Evolutionary conservation across 192 early-diverging fungal species (phyloP).

Genomic region (Coemansia sp.): DNA sequence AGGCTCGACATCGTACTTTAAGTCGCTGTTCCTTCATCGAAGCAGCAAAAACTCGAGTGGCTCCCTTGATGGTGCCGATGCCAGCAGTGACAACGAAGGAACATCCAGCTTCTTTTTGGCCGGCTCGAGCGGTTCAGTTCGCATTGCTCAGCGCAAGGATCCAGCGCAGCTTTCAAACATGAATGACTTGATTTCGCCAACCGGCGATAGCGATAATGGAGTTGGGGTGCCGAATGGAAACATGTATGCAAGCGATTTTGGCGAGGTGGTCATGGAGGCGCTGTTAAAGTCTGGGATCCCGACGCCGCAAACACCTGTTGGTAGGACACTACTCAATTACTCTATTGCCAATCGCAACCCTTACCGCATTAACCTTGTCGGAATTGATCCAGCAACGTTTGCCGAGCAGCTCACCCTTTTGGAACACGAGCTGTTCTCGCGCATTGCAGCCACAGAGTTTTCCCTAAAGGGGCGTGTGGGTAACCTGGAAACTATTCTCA

Average conservation of each 20-base stretch:
- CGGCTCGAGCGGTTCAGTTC: slow-evolving; percentile 12
- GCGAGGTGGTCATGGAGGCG: slow-evolving; percentile 46
- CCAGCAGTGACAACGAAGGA: background rate
- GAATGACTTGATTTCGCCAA: background rate
- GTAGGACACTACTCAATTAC: slow-evolving; percentile 39
- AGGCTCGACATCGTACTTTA: slow-evolving; percentile 45
- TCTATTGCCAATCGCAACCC: slow-evolving; percentile 50
- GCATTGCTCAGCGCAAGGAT: slow-evolving; percentile 22
- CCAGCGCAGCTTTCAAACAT: background rate
- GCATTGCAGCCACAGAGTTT: slow-evolving; percentile 65
- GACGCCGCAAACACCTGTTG: slow-evolving; percentile 48
- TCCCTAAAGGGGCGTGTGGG: slow-evolving; percentile 51
- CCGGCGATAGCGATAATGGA: slow-evolving; percentile 7
- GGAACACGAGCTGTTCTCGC: slow-evolving; percentile 67
- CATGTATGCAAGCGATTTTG: slow-evolving; percentile 53
- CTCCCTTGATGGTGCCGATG: background rate
- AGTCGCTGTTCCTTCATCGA: slow-evolving; percentile 44
- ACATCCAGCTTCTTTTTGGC: background rate
- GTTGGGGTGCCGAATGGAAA: slow-evolving; percentile 35
- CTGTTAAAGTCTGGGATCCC: slow-evolving; percentile 50
- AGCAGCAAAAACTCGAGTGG: slow-evolving; percentile 15
- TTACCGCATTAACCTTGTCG: slow-evolving; percentile 40
- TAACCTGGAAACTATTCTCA: slow-evolving; percentile 43
- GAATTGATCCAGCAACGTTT: slow-evolving; percentile 58
- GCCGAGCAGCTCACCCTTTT: slow-evolving; percentile 72